Percentiles rank a stretch among this genome's conserved stretches.
Evolutionary conservation across 1,139 yeast genomes (phyloP).

Genomic region (Yamadazyma conglobata): DNA sequence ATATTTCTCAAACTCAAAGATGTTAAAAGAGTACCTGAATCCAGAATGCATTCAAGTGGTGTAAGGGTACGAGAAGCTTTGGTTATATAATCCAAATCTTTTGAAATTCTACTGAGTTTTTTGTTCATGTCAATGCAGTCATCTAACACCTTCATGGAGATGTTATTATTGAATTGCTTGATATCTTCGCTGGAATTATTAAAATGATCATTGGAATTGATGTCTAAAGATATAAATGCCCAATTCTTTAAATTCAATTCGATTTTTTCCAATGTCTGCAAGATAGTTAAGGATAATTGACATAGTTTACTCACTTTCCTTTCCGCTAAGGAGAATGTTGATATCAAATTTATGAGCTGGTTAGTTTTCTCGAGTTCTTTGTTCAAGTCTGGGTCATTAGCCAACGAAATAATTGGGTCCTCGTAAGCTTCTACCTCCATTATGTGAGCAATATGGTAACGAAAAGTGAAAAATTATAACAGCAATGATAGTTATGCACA

Average conservation of each 20-base stretch:
- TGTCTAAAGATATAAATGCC: conserved; percentile 56
- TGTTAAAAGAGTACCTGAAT: conserved; percentile 56
- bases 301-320: conserved; percentile 49
- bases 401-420: conserved; percentile 48
- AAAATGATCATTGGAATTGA: conserved; percentile 43
- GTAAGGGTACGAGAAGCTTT: conserved; percentile 37
- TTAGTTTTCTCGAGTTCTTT: conserved; percentile 41
- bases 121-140: conserved; percentile 47
- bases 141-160: conserved; percentile 48
- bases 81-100: conserved; percentile 47
- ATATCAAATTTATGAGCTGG: conserved; percentile 39
- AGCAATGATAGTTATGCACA: too few relatives aligned
- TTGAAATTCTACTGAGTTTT: conserved; percentile 37
- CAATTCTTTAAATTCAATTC: conserved; percentile 49
- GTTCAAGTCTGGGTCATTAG: conserved; percentile 49
- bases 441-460: too few relatives aligned
- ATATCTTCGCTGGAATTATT: conserved; percentile 25
- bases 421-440: conserved; percentile 22
- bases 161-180: conserved; percentile 41
- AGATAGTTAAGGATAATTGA: conserved; percentile 43
- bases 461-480: too few relatives aligned
- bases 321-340: conserved; percentile 43
- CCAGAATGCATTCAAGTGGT: conserved; percentile 49
- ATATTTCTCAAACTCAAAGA: conserved; percentile 48
- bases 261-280: conserved; percentile 49